phyloP scores from a whole-genome alignment of 371 early-diverging fungal genomes.

The Mucor mucedo region DNA sequence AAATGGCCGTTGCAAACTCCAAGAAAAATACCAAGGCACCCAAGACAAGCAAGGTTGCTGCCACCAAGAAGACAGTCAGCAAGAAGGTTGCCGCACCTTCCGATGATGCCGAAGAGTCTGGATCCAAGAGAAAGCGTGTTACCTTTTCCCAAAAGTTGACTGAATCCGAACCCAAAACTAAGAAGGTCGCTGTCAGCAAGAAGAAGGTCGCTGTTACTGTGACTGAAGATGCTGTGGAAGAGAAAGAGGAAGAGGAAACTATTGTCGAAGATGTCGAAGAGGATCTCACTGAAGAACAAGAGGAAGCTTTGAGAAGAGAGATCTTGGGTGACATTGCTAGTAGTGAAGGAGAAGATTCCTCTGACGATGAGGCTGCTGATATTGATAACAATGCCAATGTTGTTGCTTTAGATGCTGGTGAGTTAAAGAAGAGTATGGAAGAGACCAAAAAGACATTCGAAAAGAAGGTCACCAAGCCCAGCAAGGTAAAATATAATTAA shows the following conservation, averaged over 20 bases:
- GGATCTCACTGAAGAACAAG: constrained; percentile 49
- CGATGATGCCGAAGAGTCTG: constrained; percentile 27
- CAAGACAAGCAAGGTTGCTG: no score
- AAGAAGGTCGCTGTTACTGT: constrained; percentile 19
- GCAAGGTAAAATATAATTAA: constrained; percentile 20
- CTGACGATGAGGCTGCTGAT: constrained; percentile 42
- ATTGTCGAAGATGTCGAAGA: constrained; percentile 38
- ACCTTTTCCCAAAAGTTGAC: constrained; percentile 15
- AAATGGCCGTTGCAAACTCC: constrained; percentile 11
- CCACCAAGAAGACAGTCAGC: neutral
- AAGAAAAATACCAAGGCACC: constrained; percentile 23
- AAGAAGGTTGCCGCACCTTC: constrained; percentile 21
- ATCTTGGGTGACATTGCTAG: constrained; percentile 58
- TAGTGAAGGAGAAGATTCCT: constrained; percentile 53
- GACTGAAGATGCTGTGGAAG: constrained; percentile 23
- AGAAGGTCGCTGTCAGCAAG: constrained; percentile 20
- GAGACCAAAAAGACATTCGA: constrained; percentile 41
- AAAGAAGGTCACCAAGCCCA: constrained; percentile 36
- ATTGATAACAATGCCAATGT: constrained; percentile 57
- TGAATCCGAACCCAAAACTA: constrained; percentile 4
- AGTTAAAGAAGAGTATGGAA: constrained; percentile 41
- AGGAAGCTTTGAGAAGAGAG: constrained; percentile 47
- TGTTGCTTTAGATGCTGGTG: constrained; percentile 45
- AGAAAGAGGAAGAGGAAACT: constrained; percentile 25
- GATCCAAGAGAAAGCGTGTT: constrained; percentile 36